A percentile compares a stretch with the other conserved stretches of the same genome.
Conservation (phyloP, 768 basidiomycete genomes). For the Glaciozyma martinii region DNA sequence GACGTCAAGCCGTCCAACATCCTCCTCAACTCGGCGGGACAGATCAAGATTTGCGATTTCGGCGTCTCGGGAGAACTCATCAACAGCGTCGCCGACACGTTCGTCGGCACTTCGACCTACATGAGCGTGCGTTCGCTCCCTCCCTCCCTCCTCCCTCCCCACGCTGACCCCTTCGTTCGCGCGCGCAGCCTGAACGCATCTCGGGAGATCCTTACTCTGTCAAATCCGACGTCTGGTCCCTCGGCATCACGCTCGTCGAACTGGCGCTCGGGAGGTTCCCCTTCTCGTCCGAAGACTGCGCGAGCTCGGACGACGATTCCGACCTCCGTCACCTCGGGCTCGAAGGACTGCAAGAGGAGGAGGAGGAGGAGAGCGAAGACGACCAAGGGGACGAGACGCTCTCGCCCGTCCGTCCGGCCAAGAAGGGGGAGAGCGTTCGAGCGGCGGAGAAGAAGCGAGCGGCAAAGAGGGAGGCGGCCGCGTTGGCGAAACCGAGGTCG, state of each 20-base stretch:
- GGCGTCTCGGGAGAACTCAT: slow-evolving; percentile 98
- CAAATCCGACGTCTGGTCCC: slow-evolving; percentile 98
- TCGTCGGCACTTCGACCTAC: slow-evolving; percentile 96
- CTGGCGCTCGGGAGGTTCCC: slow-evolving; percentile 95
- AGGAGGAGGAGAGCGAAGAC: slow-evolving; percentile 36
- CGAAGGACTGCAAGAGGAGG: slow-evolving; percentile 48
- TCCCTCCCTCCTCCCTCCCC: neutral
- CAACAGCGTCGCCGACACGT: slow-evolving; percentile 97
- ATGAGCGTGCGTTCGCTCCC: slow-evolving; percentile 73
- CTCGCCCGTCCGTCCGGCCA: slow-evolving; percentile 25
- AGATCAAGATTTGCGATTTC: slow-evolving; percentile 99
- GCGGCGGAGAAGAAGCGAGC: slow-evolving; percentile 25
- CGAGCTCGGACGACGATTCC: slow-evolving; percentile 50
- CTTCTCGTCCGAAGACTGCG: slow-evolving; percentile 53
- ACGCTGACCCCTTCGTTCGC: neutral
- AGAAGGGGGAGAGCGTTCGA: slow-evolving; percentile 21
- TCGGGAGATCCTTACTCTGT: slow-evolving; percentile 97
- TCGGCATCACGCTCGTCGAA: slow-evolving; percentile 94
- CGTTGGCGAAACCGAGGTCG: slow-evolving; percentile 40
- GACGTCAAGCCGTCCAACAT: slow-evolving; percentile 99
- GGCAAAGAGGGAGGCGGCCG: slow-evolving; percentile 19
- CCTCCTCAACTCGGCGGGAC: slow-evolving; percentile 80
- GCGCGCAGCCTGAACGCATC: slow-evolving; percentile 84
- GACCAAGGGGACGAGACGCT: slow-evolving; percentile 45
- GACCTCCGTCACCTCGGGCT: slow-evolving; percentile 9